phyloP scores from a whole-genome alignment of 2,329 filamentous ascomycete genomes.

The Alternaria angustiovoidea region DNA sequence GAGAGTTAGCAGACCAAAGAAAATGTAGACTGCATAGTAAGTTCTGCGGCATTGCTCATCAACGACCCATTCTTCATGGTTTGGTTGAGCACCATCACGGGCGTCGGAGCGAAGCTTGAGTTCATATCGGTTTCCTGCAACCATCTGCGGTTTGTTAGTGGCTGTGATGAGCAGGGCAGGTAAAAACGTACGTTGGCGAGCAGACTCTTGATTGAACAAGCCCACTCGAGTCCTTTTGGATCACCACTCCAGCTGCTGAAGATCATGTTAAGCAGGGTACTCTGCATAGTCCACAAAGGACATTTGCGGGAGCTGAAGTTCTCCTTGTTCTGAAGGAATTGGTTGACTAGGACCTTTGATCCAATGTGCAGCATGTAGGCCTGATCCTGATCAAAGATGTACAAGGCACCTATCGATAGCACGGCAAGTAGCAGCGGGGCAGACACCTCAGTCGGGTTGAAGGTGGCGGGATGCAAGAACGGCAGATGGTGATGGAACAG shows the following conservation, averaged over 20 bases:
- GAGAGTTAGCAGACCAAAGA: slow-evolving; percentile 93
- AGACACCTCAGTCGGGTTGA: slow-evolving; percentile 80
- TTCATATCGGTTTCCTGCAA: slow-evolving; percentile 95
- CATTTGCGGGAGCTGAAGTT: slow-evolving; percentile 98
- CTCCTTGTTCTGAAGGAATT: slow-evolving; percentile 97
- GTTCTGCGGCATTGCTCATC: slow-evolving; percentile 96
- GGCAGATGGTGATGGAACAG: slow-evolving; percentile 97
- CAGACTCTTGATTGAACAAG: slow-evolving; percentile 97
- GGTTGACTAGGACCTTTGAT: slow-evolving; percentile 95
- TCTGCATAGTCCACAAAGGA: slow-evolving; percentile 98
- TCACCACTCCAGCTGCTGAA: slow-evolving; percentile 99
- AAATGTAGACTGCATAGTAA: slow-evolving; percentile 98
- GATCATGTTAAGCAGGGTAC: slow-evolving; percentile 95
- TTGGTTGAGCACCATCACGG: slow-evolving; percentile 77
- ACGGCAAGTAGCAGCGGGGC: slow-evolving; percentile 87
- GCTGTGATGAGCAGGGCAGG: background rate
- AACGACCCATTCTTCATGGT: slow-evolving; percentile 90
- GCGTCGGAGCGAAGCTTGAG: slow-evolving; percentile 91
- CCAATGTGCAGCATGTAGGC: slow-evolving; percentile 97
- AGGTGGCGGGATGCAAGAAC: slow-evolving; percentile 92
- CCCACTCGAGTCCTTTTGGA: slow-evolving; percentile 96
- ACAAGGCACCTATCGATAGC: slow-evolving; percentile 92
- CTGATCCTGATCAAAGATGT: slow-evolving; percentile 96
- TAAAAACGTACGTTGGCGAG: slow-evolving; percentile 71
- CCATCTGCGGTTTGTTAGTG: slow-evolving; percentile 66